Conservation (phyloP, 192 early-diverging fungal species). For the Backusella liffmaniae region DNA sequence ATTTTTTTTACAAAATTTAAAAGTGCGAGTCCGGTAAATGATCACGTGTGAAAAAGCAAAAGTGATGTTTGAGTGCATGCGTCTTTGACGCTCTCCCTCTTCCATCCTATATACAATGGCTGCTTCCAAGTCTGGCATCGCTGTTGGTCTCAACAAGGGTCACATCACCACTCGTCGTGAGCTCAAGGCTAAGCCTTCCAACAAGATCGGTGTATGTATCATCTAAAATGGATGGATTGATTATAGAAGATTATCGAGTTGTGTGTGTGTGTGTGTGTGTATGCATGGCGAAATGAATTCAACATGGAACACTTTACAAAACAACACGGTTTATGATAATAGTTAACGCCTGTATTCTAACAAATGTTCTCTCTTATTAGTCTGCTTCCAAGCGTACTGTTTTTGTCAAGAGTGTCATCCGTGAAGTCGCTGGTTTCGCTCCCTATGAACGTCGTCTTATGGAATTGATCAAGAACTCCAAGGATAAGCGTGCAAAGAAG, state of each 20-base stretch:
- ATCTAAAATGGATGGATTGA: conserved; percentile 21
- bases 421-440: conserved; percentile 95
- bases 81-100: conserved; percentile 16
- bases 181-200: conserved; percentile 64
- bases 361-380: not conserved
- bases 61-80: not conserved
- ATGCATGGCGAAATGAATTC: not conserved
- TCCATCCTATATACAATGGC: conserved; percentile 27
- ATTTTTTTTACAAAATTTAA: not conserved
- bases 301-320: not conserved
- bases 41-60: not conserved
- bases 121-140: conserved; percentile 79
- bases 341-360: not conserved
- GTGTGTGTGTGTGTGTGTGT: too few species aligned
- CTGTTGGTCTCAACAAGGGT: conserved; percentile 88
- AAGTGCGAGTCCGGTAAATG: not conserved
- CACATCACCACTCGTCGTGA: conserved; percentile 80
- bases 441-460: conserved; percentile 98
- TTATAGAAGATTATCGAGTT: not conserved
- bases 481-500: conserved; percentile 99
- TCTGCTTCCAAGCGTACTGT: conserved; percentile 65
- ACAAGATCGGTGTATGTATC: conserved; percentile 81
- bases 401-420: conserved; percentile 92
- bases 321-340: not conserved
- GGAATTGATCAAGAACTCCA: conserved; percentile 99